Percentiles rank a stretch among this genome's conserved stretches.
Conservation (phyloP, 2,329 filamentous ascomycete genomes). For the Chrysoporthe puriensis region DNA sequence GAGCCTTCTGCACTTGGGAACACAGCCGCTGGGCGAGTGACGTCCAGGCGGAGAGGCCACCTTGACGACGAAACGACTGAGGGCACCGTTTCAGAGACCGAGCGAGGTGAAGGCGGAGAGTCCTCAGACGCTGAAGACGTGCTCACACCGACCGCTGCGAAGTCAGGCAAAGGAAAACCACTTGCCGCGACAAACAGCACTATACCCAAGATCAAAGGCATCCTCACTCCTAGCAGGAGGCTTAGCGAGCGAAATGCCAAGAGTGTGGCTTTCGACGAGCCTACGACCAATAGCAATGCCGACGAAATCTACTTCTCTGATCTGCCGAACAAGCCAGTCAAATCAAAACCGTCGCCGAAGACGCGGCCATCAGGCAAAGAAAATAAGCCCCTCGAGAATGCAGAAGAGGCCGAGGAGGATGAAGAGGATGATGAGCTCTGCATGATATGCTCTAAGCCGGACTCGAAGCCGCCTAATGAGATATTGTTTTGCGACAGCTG, state of each 20-base stretch:
- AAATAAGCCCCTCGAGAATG: constrained; percentile 22
- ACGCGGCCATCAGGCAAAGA: constrained; percentile 25
- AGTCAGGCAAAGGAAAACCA: constrained; percentile 27
- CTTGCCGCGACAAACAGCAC: constrained; percentile 28
- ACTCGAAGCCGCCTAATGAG: constrained; percentile 62
- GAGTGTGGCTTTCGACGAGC: constrained; percentile 57
- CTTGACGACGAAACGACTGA: not conserved
- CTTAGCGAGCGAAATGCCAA: constrained; percentile 48
- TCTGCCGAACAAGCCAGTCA: constrained; percentile 45
- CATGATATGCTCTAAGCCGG: constrained; percentile 58
- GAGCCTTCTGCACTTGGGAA: not conserved
- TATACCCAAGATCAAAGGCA: constrained; percentile 51
- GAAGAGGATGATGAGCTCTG: constrained; percentile 58
- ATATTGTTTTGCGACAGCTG: constrained; percentile 69
- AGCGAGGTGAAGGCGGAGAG: constrained; percentile 1
- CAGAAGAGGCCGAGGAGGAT: constrained; percentile 38
- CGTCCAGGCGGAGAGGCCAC: constrained; percentile 5
- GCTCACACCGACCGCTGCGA: constrained; percentile 20
- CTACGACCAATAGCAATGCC: constrained; percentile 34
- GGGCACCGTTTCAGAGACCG: not conserved
- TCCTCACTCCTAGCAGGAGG: constrained; percentile 58
- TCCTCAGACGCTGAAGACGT: constrained; percentile 5
- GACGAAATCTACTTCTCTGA: constrained; percentile 59
- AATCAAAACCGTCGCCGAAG: constrained; percentile 32
- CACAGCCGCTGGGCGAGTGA: not conserved